Conservation (phyloP, 2,329 filamentous ascomycete genomes). For the Beauveria medogensis region DNA sequence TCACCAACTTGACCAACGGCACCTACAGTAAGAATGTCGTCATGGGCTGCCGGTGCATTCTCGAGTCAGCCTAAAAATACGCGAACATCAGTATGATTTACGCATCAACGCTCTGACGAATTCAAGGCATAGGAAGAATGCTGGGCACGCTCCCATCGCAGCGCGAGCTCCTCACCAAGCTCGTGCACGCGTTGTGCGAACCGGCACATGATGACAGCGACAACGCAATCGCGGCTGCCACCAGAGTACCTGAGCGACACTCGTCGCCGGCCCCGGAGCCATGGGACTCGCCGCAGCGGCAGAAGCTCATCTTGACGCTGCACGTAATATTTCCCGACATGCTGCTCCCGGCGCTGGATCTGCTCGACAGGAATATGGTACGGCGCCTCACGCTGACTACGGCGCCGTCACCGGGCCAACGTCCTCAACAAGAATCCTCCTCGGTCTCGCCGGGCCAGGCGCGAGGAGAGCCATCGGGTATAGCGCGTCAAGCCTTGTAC, state of each 20-base stretch:
- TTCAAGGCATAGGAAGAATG: conserved; percentile 8
- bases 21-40: neutral
- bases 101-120: neutral
- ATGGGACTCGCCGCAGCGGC: conserved; percentile 24
- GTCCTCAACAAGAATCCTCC: conserved; percentile 21
- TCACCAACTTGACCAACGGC: neutral
- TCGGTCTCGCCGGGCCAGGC: conserved; percentile 15
- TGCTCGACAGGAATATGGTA: conserved; percentile 72
- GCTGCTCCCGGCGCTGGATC: conserved; percentile 75
- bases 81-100: neutral
- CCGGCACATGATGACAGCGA: conserved; percentile 6
- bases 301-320: conserved; percentile 62
- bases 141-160: conserved; percentile 23
- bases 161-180: conserved; percentile 38
- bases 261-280: neutral
- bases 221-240: neutral
- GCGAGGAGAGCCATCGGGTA: neutral
- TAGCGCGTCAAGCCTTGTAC: neutral
- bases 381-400: conserved; percentile 35
- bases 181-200: conserved; percentile 35
- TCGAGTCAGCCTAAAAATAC: neutral
- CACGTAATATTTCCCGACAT: conserved; percentile 79
- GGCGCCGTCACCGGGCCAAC: neutral
- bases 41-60: neutral
- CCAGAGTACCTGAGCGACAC: neutral